phyloP scores from a whole-genome alignment of 306 rosid species.

The Lathyrus oleraceus region DNA sequence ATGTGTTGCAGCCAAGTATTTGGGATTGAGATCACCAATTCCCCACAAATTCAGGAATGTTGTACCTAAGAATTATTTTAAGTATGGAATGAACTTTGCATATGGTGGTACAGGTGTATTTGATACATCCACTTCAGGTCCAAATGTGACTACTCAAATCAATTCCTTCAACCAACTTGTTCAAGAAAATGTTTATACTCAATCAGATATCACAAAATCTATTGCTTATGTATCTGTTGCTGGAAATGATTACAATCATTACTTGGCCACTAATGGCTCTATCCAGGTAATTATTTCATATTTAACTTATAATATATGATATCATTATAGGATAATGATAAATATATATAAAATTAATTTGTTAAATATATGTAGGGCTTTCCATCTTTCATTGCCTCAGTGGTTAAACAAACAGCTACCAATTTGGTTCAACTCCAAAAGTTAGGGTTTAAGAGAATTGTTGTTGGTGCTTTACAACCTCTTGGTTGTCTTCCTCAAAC shows the following conservation, averaged over 20 bases:
- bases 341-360: neutral
- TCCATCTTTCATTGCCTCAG: conserved; percentile 45
- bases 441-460: conserved; percentile 64
- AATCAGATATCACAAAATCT: conserved; percentile 49
- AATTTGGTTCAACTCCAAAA: conserved; percentile 54
- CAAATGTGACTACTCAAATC: conserved; percentile 73
- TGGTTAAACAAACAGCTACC: conserved; percentile 49
- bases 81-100: conserved; percentile 80
- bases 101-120: conserved; percentile 77
- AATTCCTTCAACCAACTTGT: conserved; percentile 51
- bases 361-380: conserved; percentile 24
- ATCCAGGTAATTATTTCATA: conserved; percentile 3
- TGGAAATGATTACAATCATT: conserved; percentile 65
- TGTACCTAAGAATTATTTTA: conserved; percentile 35
- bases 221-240: conserved; percentile 58
- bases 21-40: conserved; percentile 2
- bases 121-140: conserved; percentile 42
- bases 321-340: too few species aligned
- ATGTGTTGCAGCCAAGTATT: conserved; percentile 11
- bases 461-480: conserved; percentile 55
- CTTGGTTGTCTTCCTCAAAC: conserved; percentile 62
- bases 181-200: conserved; percentile 36
- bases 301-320: too few species aligned
- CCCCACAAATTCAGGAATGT: conserved; percentile 41
- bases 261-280: conserved; percentile 42